Percentiles rank a stretch among this genome's conserved stretches.
phyloP scores from a whole-genome alignment of 1,139 yeast species.

The Geotrichum cucujoidarum region DNA sequence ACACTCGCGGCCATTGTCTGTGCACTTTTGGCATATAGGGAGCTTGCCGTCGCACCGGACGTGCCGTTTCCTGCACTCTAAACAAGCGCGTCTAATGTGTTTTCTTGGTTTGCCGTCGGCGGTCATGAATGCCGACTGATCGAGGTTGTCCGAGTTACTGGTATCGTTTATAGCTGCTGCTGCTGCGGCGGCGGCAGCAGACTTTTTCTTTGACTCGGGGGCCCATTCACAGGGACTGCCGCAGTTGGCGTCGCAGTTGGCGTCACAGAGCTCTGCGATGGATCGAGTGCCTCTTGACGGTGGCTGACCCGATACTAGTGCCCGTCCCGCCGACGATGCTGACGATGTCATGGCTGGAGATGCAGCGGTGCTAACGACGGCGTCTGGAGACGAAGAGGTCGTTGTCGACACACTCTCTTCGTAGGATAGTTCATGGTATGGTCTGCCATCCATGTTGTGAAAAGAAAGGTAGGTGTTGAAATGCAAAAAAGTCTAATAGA shows the following conservation, averaged over 20 bases:
- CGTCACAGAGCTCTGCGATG: slow-evolving; percentile 14
- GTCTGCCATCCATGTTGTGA: no score
- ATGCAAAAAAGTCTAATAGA: no score
- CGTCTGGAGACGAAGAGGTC: background rate
- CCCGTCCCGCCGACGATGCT: no score
- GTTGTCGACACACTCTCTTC: no score
- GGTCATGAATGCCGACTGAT: no score
- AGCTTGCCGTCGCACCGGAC: slow-evolving; percentile 20
- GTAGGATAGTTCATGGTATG: no score
- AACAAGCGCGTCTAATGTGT: slow-evolving; percentile 20
- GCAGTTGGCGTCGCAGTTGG: slow-evolving; percentile 15
- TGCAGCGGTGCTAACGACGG: no score
- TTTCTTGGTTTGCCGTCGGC: slow-evolving; percentile 20
- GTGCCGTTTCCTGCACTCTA: slow-evolving; percentile 21
- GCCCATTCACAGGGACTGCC: slow-evolving; percentile 18
- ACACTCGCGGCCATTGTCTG: slow-evolving; percentile 17
- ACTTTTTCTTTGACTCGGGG: background rate
- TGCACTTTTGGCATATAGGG: slow-evolving; percentile 20
- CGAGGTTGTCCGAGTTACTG: no score
- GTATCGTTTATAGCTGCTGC: no score
- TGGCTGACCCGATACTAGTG: no score
- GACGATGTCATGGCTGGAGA: no score
- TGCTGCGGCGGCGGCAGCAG: background rate
- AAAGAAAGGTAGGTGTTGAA: no score
- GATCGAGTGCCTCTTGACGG: slow-evolving; percentile 12